These are phyloP conservation scores for Helichrysum umbraculigerum DNA, from an alignment of 129 eudicot genomes.

Conservation along the genomic window DNA sequence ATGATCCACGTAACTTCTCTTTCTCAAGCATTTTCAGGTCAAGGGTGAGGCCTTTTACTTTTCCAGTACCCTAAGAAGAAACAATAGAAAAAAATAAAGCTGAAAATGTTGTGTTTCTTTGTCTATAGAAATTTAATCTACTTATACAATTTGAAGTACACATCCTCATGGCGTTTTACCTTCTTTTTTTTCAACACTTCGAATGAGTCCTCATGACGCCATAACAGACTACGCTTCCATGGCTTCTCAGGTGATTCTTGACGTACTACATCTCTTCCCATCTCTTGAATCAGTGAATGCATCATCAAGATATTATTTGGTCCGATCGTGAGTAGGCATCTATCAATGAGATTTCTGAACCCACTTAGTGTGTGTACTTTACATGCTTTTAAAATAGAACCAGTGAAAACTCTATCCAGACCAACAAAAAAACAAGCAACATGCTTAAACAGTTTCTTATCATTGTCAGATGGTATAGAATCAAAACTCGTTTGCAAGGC, in stretches of 20 bases:
- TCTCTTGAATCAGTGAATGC: neutral
- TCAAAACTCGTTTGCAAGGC: constrained; percentile 25
- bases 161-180: neutral
- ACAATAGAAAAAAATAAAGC: too few species aligned
- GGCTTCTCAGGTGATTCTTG: neutral
- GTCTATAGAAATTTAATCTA: too few species aligned
- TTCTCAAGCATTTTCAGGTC: too few species aligned
- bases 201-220: neutral
- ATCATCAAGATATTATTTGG: neutral
- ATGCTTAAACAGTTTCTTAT: constrained; percentile 31
- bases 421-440: constrained; percentile 42
- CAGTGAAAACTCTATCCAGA: neutral
- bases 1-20: too few species aligned
- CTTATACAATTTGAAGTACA: too few species aligned
- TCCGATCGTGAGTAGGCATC: too few species aligned
- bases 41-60: too few species aligned
- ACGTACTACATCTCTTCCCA: neutral
- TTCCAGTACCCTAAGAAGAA: too few species aligned
- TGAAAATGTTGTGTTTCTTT: too few species aligned
- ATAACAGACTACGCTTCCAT: neutral
- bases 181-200: neutral
- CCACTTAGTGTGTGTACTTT: too few species aligned
- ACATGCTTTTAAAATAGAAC: constrained; percentile 28
- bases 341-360: too few species aligned
- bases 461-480: constrained; percentile 21